phyloP scores from a whole-genome alignment of 2,329 filamentous ascomycete genomes.

The Aspergillus floridensis region DNA sequence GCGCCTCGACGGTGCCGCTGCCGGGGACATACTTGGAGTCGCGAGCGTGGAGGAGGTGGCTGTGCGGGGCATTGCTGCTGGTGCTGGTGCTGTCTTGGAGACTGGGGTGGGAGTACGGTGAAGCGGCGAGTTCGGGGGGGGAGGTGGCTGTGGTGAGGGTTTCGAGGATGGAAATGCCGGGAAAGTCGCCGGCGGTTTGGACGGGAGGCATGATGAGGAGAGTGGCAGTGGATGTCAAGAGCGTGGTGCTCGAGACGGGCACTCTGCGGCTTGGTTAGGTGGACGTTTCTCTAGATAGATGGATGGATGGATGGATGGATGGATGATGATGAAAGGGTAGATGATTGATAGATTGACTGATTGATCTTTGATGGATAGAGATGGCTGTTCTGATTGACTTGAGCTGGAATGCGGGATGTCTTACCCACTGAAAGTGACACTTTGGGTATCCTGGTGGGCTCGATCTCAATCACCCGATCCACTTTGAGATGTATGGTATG shows the following conservation, averaged over 20 bases:
- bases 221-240: constrained; percentile 31
- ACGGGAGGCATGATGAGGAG: constrained; percentile 31
- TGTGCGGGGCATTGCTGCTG: constrained; percentile 18
- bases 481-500: neutral
- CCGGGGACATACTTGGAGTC: constrained; percentile 29
- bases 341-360: neutral
- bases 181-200: constrained; percentile 20
- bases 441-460: neutral
- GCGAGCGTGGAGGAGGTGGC: constrained; percentile 30
- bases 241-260: constrained; percentile 35
- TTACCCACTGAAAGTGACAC: neutral
- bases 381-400: neutral
- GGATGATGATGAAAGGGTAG: neutral
- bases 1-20: constrained; percentile 41
- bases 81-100: neutral
- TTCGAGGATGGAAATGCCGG: constrained; percentile 23
- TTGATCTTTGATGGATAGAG: neutral
- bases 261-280: constrained; percentile 13
- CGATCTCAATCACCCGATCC: neutral
- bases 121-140: neutral
- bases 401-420: constrained; percentile 8
- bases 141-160: constrained; percentile 12
- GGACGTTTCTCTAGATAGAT: neutral
- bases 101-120: neutral
- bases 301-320: neutral